Conservation (phyloP, 495 filamentous ascomycete genomes). For the Xylaria cubensis region DNA sequence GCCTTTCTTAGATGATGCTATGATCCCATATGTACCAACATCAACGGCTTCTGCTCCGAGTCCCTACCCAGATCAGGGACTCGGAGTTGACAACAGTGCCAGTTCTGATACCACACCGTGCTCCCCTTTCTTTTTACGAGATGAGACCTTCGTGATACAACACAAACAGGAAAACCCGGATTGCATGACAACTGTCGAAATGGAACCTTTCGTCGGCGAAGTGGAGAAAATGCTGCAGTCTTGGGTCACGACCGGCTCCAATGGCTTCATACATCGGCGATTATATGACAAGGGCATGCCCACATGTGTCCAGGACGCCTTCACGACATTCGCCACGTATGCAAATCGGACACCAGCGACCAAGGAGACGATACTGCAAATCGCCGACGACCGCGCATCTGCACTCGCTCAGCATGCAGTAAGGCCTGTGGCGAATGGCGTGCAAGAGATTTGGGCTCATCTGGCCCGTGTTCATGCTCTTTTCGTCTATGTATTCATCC, state of each 20-base stretch:
- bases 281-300: constrained; percentile 44
- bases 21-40: neutral
- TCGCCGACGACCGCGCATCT: constrained; percentile 35
- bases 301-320: constrained; percentile 39
- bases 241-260: constrained; percentile 38
- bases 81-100: constrained; percentile 11
- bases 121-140: constrained; percentile 31
- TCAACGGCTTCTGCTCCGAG: neutral
- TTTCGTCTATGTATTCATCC: constrained; percentile 47
- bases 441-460: constrained; percentile 35
- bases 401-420: constrained; percentile 1
- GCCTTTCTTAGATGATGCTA: neutral
- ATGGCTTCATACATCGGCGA: constrained; percentile 48
- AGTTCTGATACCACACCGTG: constrained; percentile 18
- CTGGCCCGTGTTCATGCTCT: constrained; percentile 47
- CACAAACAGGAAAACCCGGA: constrained; percentile 21
- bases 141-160: constrained; percentile 34
- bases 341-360: constrained; percentile 29
- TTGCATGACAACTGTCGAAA: constrained; percentile 25
- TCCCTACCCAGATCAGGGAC: neutral
- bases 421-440: neutral
- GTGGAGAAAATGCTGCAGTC: constrained; percentile 35
- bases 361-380: constrained; percentile 32
- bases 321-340: constrained; percentile 39
- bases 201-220: constrained; percentile 36